Evolutionary conservation across 2,329 filamentous ascomycete genomes (phyloP).

Genomic region (Sarocladium brachiariae): DNA sequence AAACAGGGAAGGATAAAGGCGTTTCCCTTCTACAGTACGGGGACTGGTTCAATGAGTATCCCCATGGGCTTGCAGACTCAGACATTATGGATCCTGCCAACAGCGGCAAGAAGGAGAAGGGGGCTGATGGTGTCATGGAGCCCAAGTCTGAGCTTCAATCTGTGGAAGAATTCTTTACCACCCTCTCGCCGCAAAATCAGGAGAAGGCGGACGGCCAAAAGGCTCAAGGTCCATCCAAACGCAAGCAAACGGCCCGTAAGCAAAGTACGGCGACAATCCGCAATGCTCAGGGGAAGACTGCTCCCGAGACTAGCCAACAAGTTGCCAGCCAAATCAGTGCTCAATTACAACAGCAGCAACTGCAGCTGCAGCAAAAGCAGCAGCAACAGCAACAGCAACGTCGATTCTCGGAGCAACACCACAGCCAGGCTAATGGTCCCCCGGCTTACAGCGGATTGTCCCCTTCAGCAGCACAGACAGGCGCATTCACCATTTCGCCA

Average conservation of each 20-base stretch:
- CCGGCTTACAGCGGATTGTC: conserved; percentile 38
- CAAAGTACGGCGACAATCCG: conserved; percentile 10
- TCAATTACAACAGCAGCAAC: conserved; percentile 8
- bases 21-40: conserved; percentile 83
- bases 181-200: conserved; percentile 55
- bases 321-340: conserved; percentile 5
- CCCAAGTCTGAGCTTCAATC: conserved; percentile 88
- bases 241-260: conserved; percentile 32
- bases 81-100: conserved; percentile 72
- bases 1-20: conserved; percentile 39
- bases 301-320: conserved; percentile 10
- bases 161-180: conserved; percentile 89
- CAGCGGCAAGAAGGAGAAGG: conserved; percentile 62
- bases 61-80: conserved; percentile 77
- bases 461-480: conserved; percentile 19
- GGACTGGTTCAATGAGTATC: conserved; percentile 95
- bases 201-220: conserved; percentile 28
- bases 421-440: conserved; percentile 30
- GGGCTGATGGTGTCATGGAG: conserved; percentile 81
- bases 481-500: conserved; percentile 43
- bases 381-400: conserved; percentile 15
- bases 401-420: conserved; percentile 1
- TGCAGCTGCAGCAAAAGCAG: conserved; percentile 17
- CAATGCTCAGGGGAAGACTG: conserved; percentile 12
- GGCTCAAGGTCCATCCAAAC: conserved; percentile 21